These are phyloP conservation scores for Vigna nakashimae DNA, from an alignment of 306 rosid species.

Conservation along the genomic window DNA sequence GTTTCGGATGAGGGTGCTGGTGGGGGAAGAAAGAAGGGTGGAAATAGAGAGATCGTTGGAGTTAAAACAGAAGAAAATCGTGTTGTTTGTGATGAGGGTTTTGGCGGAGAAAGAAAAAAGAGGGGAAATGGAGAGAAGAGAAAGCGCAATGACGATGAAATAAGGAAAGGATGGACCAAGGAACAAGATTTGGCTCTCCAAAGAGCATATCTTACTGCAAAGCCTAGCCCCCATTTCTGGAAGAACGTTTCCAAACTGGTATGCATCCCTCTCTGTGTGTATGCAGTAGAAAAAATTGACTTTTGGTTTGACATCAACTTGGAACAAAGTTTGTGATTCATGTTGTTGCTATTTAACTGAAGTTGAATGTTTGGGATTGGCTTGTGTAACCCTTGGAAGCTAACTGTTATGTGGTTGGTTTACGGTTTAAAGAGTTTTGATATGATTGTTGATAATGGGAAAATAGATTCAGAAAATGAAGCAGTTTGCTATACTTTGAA, in stretches of 20 bases:
- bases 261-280: background rate
- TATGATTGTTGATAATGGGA: background rate
- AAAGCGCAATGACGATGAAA: conserved; percentile 50
- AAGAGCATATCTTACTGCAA: conserved; percentile 68
- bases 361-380: background rate
- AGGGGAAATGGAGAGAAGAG: conserved; percentile 48
- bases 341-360: background rate
- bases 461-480: background rate
- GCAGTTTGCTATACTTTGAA: background rate
- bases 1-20: background rate
- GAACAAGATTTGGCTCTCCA: conserved; percentile 77
- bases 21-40: background rate
- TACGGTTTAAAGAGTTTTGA: background rate
- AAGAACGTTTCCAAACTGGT: conserved; percentile 87
- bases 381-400: conserved; percentile 1
- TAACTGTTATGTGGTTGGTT: background rate
- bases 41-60: background rate
- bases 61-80: background rate
- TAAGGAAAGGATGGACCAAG: conserved; percentile 68
- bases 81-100: background rate
- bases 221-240: conserved; percentile 92
- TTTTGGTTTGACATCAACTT: conserved; percentile 6
- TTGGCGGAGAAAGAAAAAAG: background rate
- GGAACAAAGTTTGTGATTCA: background rate
- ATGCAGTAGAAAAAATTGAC: background rate